phyloP scores from a whole-genome alignment of 2,329 filamentous ascomycete genomes.

The Calonectria hawksworthii region DNA sequence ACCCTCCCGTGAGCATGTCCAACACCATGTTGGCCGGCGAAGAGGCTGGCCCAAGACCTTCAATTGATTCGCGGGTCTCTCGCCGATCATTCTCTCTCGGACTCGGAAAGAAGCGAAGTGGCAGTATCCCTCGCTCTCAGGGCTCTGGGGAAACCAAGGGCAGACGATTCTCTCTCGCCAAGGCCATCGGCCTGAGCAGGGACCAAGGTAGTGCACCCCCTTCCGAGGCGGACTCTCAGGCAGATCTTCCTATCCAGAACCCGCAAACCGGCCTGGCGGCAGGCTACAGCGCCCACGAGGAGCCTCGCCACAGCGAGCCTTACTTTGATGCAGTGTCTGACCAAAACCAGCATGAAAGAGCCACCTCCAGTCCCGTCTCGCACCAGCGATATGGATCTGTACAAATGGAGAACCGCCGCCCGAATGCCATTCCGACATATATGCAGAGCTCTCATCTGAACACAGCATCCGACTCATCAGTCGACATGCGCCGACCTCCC shows the following conservation, averaged over 20 bases:
- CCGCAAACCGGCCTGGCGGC: constrained; percentile 47
- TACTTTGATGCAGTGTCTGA: constrained; percentile 58
- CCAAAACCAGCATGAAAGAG: constrained; percentile 51
- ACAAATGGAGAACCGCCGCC: constrained; percentile 55
- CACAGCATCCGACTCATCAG: constrained; percentile 67
- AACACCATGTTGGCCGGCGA: constrained; percentile 74
- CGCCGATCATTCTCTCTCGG: constrained; percentile 80
- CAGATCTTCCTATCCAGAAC: constrained; percentile 67
- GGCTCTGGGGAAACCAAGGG: constrained; percentile 69
- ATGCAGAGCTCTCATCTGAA: constrained; percentile 62
- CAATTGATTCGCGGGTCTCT: constrained; percentile 77
- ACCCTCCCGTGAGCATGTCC: constrained; percentile 94
- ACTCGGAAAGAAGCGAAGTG: constrained; percentile 78
- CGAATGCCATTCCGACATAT: constrained; percentile 62
- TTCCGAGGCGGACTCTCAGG: constrained; percentile 65
- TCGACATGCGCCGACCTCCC: constrained; percentile 61
- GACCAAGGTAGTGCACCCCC: constrained; percentile 63
- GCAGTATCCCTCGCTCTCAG: constrained; percentile 72
- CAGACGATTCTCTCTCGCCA: constrained; percentile 79
- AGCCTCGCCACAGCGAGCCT: constrained; percentile 53
- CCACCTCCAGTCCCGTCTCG: constrained; percentile 53
- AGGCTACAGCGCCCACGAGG: constrained; percentile 53
- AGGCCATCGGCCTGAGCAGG: constrained; percentile 72
- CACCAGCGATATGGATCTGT: constrained; percentile 59
- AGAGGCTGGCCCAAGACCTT: constrained; percentile 66